phyloP scores from a whole-genome alignment of 2,329 filamentous ascomycete species.

The Colletotrichum sp. region DNA sequence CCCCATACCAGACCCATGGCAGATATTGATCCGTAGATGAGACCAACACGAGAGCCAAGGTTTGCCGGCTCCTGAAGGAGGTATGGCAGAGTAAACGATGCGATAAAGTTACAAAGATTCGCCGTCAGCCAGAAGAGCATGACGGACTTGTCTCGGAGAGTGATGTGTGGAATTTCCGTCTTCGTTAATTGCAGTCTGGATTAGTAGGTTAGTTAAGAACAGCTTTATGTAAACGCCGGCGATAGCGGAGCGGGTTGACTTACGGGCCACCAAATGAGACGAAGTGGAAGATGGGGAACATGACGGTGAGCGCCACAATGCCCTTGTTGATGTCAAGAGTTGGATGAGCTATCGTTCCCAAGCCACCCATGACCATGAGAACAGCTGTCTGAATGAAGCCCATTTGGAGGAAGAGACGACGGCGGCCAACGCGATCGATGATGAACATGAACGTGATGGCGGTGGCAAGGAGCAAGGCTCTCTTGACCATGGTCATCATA shows the following conservation, averaged over 20 bases:
- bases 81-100: constrained; percentile 10
- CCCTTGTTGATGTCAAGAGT: constrained; percentile 22
- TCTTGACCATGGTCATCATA: constrained; percentile 27
- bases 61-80: constrained; percentile 14
- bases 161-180: constrained; percentile 17
- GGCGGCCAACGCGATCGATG: constrained; percentile 15
- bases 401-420: constrained; percentile 21
- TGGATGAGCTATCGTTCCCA: constrained; percentile 22
- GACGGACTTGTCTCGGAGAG: constrained; percentile 16
- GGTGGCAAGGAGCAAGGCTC: constrained; percentile 21
- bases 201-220: not conserved
- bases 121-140: constrained; percentile 18
- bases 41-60: constrained; percentile 9
- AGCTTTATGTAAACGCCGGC: rapidly evolving
- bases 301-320: constrained; percentile 26
- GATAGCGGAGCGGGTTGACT: not conserved
- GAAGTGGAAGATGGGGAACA: constrained; percentile 25
- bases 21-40: constrained; percentile 13
- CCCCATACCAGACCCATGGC: constrained; percentile 9
- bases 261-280: constrained; percentile 17
- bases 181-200: constrained; percentile 13
- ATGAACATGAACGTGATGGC: constrained; percentile 22
- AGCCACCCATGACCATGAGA: constrained; percentile 28
- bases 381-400: constrained; percentile 22
- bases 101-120: constrained; percentile 13